phyloP scores from a whole-genome alignment of 2,329 filamentous ascomycete genomes.

The Metarhizium anisopliae region DNA sequence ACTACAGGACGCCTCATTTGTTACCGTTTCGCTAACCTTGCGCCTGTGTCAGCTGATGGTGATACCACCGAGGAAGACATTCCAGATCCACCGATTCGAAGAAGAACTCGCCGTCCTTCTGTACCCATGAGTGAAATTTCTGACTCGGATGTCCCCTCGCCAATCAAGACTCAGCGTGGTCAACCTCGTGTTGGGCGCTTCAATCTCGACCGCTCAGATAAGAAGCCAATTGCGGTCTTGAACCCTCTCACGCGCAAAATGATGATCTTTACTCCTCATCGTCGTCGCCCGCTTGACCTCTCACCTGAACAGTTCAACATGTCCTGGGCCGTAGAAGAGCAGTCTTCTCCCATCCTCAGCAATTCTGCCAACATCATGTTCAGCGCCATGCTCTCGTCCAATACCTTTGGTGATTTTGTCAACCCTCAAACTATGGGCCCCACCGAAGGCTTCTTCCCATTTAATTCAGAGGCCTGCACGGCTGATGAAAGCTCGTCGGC shows the following conservation, averaged over 20 bases:
- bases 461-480: constrained; percentile 49
- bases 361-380: constrained; percentile 72
- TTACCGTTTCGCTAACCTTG: constrained; percentile 8
- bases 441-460: constrained; percentile 67
- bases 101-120: constrained; percentile 36
- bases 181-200: constrained; percentile 47
- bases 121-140: constrained; percentile 31
- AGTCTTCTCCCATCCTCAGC: constrained; percentile 49
- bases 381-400: constrained; percentile 56
- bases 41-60: constrained; percentile 40
- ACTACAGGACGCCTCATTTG: constrained; percentile 5
- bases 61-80: constrained; percentile 54
- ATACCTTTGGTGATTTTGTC: constrained; percentile 47
- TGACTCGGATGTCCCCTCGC: constrained; percentile 40
- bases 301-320: constrained; percentile 47
- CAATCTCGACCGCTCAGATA: constrained; percentile 42
- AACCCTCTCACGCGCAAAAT: constrained; percentile 50
- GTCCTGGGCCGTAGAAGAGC: constrained; percentile 31
- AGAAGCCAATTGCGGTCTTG: constrained; percentile 50
- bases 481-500: constrained; percentile 37
- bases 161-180: constrained; percentile 38
- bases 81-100: constrained; percentile 38
- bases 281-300: constrained; percentile 38
- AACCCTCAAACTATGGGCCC: constrained; percentile 62
- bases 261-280: constrained; percentile 53